Evolutionary conservation across 2,329 filamentous ascomycete genomes (phyloP).

Genomic region (Ophiosphaerella narmari): DNA sequence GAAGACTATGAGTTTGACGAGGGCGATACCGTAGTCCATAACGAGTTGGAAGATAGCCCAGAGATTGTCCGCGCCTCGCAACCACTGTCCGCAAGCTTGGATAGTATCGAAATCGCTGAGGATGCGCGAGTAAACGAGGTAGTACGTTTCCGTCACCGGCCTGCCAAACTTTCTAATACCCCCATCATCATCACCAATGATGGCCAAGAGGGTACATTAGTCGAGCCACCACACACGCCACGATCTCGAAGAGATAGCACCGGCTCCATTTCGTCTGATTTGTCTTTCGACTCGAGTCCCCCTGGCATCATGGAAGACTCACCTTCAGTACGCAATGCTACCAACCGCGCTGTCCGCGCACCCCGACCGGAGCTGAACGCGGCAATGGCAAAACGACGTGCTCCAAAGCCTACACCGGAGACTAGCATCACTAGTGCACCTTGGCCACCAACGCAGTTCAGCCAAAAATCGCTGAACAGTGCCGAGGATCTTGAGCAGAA

Average conservation of each 20-base stretch:
- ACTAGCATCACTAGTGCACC: slow-evolving; percentile 24
- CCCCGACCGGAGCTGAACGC: slow-evolving; percentile 50
- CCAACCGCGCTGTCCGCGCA: slow-evolving; percentile 30
- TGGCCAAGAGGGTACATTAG: slow-evolving; percentile 11
- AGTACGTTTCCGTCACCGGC: background rate
- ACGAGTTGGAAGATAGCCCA: slow-evolving; percentile 23
- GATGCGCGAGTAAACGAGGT: background rate
- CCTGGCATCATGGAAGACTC: slow-evolving; percentile 40
- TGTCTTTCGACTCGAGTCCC: slow-evolving; percentile 41
- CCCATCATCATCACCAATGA: slow-evolving; percentile 26
- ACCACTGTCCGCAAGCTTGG: slow-evolving; percentile 4
- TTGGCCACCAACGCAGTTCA: slow-evolving; percentile 45
- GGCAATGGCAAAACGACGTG: slow-evolving; percentile 48
- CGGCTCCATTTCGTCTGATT: slow-evolving; percentile 35
- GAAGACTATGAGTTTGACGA: slow-evolving; percentile 42
- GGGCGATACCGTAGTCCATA: slow-evolving; percentile 41
- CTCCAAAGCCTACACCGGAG: slow-evolving; percentile 47
- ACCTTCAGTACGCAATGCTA: slow-evolving; percentile 38
- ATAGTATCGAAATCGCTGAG: background rate
- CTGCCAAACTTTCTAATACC: slow-evolving; percentile 14
- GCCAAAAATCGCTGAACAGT: slow-evolving; percentile 29
- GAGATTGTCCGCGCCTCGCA: slow-evolving; percentile 4
- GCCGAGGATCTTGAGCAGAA: slow-evolving; percentile 74
- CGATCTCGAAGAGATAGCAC: slow-evolving; percentile 35
- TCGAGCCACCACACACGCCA: slow-evolving; percentile 37